phyloP scores from a whole-genome alignment of 495 filamentous ascomycete species.

The Daldinia grandis region DNA sequence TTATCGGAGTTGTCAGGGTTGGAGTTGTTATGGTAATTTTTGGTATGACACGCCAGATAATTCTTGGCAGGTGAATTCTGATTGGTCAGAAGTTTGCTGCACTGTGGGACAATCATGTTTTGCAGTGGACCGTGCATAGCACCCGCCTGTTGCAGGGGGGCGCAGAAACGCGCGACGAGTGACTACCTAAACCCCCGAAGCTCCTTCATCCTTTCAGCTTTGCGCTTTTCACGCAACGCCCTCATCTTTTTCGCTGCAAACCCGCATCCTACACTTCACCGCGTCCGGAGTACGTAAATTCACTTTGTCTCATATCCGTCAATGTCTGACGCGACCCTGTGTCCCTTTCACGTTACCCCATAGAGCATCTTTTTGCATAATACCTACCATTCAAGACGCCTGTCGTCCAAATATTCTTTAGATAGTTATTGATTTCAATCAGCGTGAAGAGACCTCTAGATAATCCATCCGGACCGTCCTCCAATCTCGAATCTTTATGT shows the following conservation, averaged over 20 bases:
- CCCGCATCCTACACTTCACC: background rate
- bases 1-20: constrained; percentile 35
- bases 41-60: constrained; percentile 40
- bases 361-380: constrained; percentile 29
- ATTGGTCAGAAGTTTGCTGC: constrained; percentile 27
- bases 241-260: constrained; percentile 5
- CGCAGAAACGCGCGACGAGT: constrained; percentile 39
- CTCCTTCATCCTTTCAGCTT: constrained; percentile 27
- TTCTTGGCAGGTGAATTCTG: constrained; percentile 27
- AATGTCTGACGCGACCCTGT: background rate
- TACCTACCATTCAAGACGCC: constrained; percentile 6
- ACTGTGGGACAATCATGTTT: constrained; percentile 27
- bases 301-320: background rate
- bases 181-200: constrained; percentile 32
- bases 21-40: constrained; percentile 44
- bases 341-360: constrained; percentile 12
- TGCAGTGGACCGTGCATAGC: constrained; percentile 40
- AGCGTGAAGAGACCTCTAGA: constrained; percentile 1
- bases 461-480: background rate
- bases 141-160: constrained; percentile 13
- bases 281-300: background rate
- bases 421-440: constrained; percentile 23
- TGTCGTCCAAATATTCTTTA: constrained; percentile 14
- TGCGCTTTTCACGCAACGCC: constrained; percentile 33
- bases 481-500: constrained; percentile 7